Conservation (phyloP, 2,329 filamentous ascomycete species). For the Aspergillus sp. region DNA sequence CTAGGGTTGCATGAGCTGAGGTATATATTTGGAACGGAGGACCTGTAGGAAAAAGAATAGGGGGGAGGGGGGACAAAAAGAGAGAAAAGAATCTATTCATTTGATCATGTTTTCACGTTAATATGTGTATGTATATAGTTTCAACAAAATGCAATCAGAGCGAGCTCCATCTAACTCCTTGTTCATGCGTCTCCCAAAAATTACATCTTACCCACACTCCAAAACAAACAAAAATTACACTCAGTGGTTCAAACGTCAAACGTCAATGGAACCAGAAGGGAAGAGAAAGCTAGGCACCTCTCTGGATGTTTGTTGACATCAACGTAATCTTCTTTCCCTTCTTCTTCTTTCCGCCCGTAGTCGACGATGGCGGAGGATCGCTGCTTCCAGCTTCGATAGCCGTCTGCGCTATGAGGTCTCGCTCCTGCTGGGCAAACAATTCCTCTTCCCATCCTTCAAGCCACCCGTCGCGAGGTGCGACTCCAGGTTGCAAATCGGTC, state of each 20-base stretch:
- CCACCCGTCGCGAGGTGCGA: constrained; percentile 73
- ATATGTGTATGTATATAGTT: constrained; percentile 8
- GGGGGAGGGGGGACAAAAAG: too few species aligned
- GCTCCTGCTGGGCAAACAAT: constrained; percentile 62
- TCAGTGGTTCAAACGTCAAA: background rate
- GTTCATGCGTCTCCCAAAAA: constrained; percentile 6
- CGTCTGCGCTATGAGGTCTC: constrained; percentile 50
- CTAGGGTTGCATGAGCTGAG: too few species aligned
- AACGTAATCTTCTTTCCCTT: constrained; percentile 68
- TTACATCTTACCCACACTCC: constrained; percentile 3
- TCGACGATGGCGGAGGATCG: constrained; percentile 18
- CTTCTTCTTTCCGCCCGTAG: constrained; percentile 55
- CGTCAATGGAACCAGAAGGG: background rate
- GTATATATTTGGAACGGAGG: background rate
- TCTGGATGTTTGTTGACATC: constrained; percentile 64
- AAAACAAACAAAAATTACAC: background rate
- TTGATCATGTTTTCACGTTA: background rate
- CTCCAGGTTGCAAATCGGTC: constrained; percentile 38
- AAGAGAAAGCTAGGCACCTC: constrained; percentile 50
- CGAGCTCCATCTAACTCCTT: constrained; percentile 7
- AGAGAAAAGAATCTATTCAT: background rate
- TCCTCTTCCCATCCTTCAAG: constrained; percentile 80
- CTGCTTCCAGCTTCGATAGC: constrained; percentile 30
- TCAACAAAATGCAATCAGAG: background rate
- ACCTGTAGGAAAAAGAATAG: background rate